phyloP scores from a whole-genome alignment of 1,284 basidiomycete species.

The Trichosporon inkin region DNA sequence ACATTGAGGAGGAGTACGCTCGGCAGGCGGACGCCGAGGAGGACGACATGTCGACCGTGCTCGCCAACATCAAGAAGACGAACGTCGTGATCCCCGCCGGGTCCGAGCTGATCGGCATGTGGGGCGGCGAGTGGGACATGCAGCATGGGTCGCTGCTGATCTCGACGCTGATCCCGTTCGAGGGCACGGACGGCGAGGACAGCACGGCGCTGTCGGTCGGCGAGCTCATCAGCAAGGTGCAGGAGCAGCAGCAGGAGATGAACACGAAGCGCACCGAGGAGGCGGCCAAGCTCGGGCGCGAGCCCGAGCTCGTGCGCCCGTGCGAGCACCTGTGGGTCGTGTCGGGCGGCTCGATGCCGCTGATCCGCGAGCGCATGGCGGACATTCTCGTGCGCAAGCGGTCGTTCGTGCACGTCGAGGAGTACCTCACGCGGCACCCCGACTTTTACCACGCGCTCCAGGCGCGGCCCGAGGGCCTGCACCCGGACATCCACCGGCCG shows the following conservation, averaged over 20 bases:
- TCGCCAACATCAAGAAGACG: conserved; percentile 44
- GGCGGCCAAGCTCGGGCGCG: conserved; percentile 20
- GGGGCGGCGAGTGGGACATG: conserved; percentile 51
- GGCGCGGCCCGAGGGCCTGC: conserved; percentile 45
- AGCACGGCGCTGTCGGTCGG: conserved; percentile 46
- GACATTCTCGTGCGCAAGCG: conserved; percentile 47
- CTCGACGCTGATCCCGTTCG: conserved; percentile 49
- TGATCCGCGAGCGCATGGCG: conserved; percentile 45
- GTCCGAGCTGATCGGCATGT: conserved; percentile 48
- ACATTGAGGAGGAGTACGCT: conserved; percentile 44
- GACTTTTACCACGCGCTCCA: conserved; percentile 41
- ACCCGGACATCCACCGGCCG: conserved; percentile 41
- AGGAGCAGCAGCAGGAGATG: conserved; percentile 34
- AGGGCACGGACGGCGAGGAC: conserved; percentile 50
- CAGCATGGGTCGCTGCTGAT: conserved; percentile 47
- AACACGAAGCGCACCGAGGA: conserved; percentile 30
- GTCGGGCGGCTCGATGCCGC: conserved; percentile 43
- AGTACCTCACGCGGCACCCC: conserved; percentile 49
- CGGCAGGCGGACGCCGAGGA: conserved; percentile 34
- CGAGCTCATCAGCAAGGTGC: conserved; percentile 48
- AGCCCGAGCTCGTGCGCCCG: conserved; percentile 35
- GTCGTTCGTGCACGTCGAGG: conserved; percentile 48
- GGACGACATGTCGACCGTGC: conserved; percentile 43
- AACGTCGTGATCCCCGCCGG: conserved; percentile 47
- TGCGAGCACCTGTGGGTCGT: conserved; percentile 50